Conservation (phyloP, 768 basidiomycete species). For the Russula foetens region DNA sequence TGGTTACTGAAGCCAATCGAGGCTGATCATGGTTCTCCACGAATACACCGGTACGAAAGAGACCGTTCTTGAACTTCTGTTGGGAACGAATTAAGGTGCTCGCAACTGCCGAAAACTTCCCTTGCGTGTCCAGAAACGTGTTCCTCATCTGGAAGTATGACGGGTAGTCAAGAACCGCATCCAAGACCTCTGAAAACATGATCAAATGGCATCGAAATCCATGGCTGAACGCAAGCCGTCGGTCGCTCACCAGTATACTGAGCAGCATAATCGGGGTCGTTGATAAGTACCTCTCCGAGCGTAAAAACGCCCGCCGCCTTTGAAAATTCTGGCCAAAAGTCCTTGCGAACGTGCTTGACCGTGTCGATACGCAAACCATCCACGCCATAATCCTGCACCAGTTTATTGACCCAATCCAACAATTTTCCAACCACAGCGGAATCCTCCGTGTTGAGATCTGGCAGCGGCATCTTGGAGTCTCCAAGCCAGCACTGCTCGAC, state of each 20-base stretch:
- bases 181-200: conserved; percentile 31
- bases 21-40: conserved; percentile 51
- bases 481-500: conserved; percentile 58
- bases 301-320: conserved; percentile 42
- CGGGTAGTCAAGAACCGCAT: conserved; percentile 43
- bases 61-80: conserved; percentile 31
- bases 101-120: conserved; percentile 29
- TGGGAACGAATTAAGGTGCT: conserved; percentile 28
- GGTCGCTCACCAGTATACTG: conserved; percentile 34
- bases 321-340: conserved; percentile 49
- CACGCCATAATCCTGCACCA: conserved; percentile 40
- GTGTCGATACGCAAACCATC: conserved; percentile 55
- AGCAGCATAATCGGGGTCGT: conserved; percentile 33
- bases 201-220: background rate
- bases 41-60: conserved; percentile 39
- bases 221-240: background rate
- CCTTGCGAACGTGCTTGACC: conserved; percentile 45
- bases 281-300: conserved; percentile 46
- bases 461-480: conserved; percentile 42
- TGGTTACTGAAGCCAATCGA: conserved; percentile 36
- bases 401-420: conserved; percentile 39
- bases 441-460: conserved; percentile 51
- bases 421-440: conserved; percentile 34
- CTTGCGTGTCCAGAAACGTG: conserved; percentile 32
- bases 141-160: conserved; percentile 36